Base-by-base conservation (phyloP, 306 rosid species). In the Calophaca sinica region DNA sequence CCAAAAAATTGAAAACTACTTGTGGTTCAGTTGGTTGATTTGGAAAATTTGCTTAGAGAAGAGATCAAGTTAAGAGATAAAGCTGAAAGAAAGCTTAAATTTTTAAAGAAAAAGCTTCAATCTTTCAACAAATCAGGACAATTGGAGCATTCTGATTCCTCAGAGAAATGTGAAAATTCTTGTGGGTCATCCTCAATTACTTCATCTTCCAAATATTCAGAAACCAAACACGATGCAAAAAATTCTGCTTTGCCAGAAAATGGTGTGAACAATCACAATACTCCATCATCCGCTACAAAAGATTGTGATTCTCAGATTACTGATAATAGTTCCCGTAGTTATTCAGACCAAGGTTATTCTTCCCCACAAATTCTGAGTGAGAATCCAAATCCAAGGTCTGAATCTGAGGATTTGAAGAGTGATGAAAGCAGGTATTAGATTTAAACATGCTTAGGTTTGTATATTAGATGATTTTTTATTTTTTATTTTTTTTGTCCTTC, bases 1-100 rank as follows among this genome's bases (percentile, higher is more conserved):
- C 33, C 6, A 11, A 42, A 70, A 41, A 79, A 15, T 20, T 39
- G 61, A 60, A 44, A 54, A 70, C 5, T 15, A 33, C 3, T 72
- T 57, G 2, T 48, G 48, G 62, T 31, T 69, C 83, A 94, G 98
- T 75, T 92, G 84, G 67, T 60, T 69, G 96, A 89, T 63, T 70
- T 94, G 61, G 93, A 88, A 77, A 88, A 82, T 5, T 53, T 68
- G 76, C 78, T 94, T 5, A 87, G 77, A 60, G 80, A 87, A 73
- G 96, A 89, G 91, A 84, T 74, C 14, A 82, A 77, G 42, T 49
- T 86, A 62, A 91, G 84, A 85, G 82, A 90, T 68, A 89, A 62
- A 85, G 91, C 94, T 10, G 88, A 89, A 77, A 91, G 75, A 80
- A 94, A 83, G 89, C 94, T 91, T 54, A 76, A 52, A 36, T 70